A percentile compares a stretch with the other conserved stretches of the same genome.
These are phyloP conservation scores for Metschnikowia henanensis DNA, from an alignment of 805 yeast species.

Conservation along the genomic window DNA sequence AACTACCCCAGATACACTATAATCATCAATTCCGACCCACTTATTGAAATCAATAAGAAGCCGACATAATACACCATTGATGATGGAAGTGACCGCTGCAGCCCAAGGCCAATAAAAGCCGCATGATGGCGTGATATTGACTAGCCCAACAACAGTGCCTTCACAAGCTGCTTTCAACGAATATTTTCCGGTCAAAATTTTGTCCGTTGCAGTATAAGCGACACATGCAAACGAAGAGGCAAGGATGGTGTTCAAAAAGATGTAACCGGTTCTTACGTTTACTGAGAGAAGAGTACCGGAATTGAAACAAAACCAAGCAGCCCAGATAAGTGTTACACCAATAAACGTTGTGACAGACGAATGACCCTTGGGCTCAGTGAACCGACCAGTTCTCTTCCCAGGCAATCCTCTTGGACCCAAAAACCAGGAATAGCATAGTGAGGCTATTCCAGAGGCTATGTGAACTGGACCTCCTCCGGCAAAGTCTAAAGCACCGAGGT, in stretches of 20 bases:
- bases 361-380: slow-evolving; percentile 29
- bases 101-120: slow-evolving; percentile 49
- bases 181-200: slow-evolving; percentile 38
- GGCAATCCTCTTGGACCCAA: slow-evolving; percentile 40
- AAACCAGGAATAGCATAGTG: slow-evolving; percentile 42
- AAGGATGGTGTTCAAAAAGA: slow-evolving; percentile 49
- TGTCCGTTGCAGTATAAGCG: slow-evolving; percentile 46
- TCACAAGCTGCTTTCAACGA: slow-evolving; percentile 45
- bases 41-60: slow-evolving; percentile 34
- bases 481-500: slow-evolving; percentile 46
- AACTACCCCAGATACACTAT: slow-evolving; percentile 44
- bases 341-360: slow-evolving; percentile 38
- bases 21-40: slow-evolving; percentile 46
- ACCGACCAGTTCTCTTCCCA: slow-evolving; percentile 25
- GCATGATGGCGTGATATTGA: slow-evolving; percentile 48
- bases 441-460: slow-evolving; percentile 44
- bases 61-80: slow-evolving; percentile 41
- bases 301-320: slow-evolving; percentile 51
- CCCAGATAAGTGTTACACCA: slow-evolving; percentile 49
- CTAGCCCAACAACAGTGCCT: slow-evolving; percentile 47
- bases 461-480: slow-evolving; percentile 55
- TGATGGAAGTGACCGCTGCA: slow-evolving; percentile 42
- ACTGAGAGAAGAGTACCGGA: slow-evolving; percentile 45
- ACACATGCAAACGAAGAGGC: slow-evolving; percentile 51
- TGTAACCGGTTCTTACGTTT: slow-evolving; percentile 44